phyloP scores from a whole-genome alignment of 352 stramenopile genomes.

The Blastocystis hominis region DNA sequence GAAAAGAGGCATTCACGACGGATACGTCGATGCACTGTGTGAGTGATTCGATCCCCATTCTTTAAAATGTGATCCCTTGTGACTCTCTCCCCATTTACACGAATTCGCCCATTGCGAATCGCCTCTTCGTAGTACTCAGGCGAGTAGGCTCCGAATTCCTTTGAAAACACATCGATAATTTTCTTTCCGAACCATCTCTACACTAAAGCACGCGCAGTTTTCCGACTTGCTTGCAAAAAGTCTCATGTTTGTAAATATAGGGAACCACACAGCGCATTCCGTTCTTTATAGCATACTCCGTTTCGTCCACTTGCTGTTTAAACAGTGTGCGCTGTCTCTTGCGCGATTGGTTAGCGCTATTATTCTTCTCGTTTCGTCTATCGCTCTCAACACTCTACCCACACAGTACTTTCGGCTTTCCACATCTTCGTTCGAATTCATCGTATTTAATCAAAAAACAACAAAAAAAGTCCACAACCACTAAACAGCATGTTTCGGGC shows the following conservation, averaged over 20 bases:
- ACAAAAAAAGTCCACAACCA: no score
- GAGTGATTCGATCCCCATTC: slow-evolving; percentile 38
- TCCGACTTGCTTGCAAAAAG: slow-evolving; percentile 42
- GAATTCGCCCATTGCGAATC: slow-evolving; percentile 22
- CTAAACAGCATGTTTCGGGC: no score
- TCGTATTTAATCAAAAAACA: neutral
- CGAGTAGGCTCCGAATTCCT: slow-evolving; percentile 55
- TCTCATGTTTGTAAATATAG: slow-evolving; percentile 56
- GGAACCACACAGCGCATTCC: slow-evolving; percentile 54
- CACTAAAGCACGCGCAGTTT: neutral
- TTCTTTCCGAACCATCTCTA: slow-evolving; percentile 43
- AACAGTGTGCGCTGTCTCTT: slow-evolving; percentile 48
- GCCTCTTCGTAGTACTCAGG: slow-evolving; percentile 49
- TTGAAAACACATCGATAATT: slow-evolving; percentile 48
- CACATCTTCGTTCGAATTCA: neutral
- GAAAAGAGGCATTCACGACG: neutral
- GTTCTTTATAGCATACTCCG: slow-evolving; percentile 28
- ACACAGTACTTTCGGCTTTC: neutral
- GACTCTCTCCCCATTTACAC: slow-evolving; percentile 11
- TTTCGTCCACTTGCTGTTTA: slow-evolving; percentile 43
- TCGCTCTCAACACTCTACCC: neutral
- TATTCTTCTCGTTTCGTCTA: slow-evolving; percentile 16
- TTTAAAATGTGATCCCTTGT: neutral
- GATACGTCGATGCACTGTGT: slow-evolving; percentile 48
- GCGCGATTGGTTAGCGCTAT: neutral